Evolutionary conservation across 2,329 filamentous ascomycete genomes (phyloP).

Genomic region (Tricladium varicosporioides): DNA sequence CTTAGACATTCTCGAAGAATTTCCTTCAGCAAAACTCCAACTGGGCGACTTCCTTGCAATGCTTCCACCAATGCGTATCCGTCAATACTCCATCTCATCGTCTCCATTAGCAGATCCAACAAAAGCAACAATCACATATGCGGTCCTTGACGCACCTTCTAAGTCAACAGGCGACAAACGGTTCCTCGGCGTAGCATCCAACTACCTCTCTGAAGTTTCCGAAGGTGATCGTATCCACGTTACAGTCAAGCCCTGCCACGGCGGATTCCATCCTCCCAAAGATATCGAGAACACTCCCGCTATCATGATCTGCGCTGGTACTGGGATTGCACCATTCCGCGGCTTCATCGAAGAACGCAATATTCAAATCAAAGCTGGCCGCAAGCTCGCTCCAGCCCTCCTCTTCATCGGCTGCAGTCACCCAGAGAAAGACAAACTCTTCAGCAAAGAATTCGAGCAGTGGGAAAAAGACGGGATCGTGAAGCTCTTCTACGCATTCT

Average conservation of each 20-base stretch:
- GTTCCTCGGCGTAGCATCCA: constrained; percentile 49
- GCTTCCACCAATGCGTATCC: constrained; percentile 72
- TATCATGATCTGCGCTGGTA: constrained; percentile 35
- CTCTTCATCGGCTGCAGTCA: constrained; percentile 30
- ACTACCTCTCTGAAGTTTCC: constrained; percentile 43
- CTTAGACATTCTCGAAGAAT: constrained; percentile 68
- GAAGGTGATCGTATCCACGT: constrained; percentile 38
- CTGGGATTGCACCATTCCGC: constrained; percentile 47
- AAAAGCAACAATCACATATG: constrained; percentile 58
- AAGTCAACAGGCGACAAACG: constrained; percentile 37
- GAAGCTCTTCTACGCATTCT: constrained; percentile 26
- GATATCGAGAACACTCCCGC: constrained; percentile 32
- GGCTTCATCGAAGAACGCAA: constrained; percentile 48
- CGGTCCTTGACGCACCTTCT: constrained; percentile 49
- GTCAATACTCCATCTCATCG: constrained; percentile 80
- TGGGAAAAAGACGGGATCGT: constrained; percentile 28
- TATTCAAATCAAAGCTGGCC: constrained; percentile 40
- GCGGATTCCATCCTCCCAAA: constrained; percentile 20
- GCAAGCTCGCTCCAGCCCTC: constrained; percentile 27
- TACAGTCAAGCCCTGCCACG: constrained; percentile 42
- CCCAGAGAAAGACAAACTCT: constrained; percentile 25
- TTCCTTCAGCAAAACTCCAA: constrained; percentile 56
- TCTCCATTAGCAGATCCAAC: constrained; percentile 54
- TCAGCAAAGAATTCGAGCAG: constrained; percentile 20
- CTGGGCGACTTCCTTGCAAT: constrained; percentile 68